phyloP scores from a whole-genome alignment of 805 yeast genomes.

The Isabelozyma pseudorhagii region DNA sequence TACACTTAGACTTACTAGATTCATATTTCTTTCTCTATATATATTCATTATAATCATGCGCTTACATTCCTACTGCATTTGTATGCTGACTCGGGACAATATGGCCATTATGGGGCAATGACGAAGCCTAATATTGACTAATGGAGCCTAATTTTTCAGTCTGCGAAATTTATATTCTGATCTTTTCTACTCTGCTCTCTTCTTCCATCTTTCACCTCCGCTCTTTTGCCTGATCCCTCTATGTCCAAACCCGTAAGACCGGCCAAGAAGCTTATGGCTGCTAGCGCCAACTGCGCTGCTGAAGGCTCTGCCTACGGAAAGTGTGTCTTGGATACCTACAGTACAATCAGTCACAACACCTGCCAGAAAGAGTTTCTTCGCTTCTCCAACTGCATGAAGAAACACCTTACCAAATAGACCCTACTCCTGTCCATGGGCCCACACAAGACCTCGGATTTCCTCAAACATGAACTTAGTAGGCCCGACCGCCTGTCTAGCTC shows the following conservation, averaged over 20 bases:
- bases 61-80: too few relatives aligned
- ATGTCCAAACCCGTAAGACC: conserved; percentile 28
- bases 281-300: conserved; percentile 38
- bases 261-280: conserved; percentile 36
- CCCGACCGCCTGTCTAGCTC: too few relatives aligned
- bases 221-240: not conserved
- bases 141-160: not conserved
- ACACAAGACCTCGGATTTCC: too few relatives aligned
- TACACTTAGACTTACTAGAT: too few relatives aligned
- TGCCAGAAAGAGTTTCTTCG: conserved; percentile 49
- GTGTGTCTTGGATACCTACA: conserved; percentile 50
- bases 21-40: too few relatives aligned
- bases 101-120: too few relatives aligned
- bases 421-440: too few relatives aligned
- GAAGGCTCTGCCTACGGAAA: conserved; percentile 52
- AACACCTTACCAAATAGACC: conserved; percentile 8
- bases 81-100: too few relatives aligned
- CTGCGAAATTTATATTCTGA: not conserved
- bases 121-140: too few relatives aligned
- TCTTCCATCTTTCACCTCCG: not conserved
- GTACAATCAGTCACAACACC: conserved; percentile 48
- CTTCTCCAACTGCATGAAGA: conserved; percentile 48
- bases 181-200: not conserved
- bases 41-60: too few relatives aligned
- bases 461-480: too few relatives aligned